Evolutionary conservation across 140 eudicot species (phyloP), one percentile per base, ranked within the genome.

Genomic region (Oenanthe javanica): DNA sequence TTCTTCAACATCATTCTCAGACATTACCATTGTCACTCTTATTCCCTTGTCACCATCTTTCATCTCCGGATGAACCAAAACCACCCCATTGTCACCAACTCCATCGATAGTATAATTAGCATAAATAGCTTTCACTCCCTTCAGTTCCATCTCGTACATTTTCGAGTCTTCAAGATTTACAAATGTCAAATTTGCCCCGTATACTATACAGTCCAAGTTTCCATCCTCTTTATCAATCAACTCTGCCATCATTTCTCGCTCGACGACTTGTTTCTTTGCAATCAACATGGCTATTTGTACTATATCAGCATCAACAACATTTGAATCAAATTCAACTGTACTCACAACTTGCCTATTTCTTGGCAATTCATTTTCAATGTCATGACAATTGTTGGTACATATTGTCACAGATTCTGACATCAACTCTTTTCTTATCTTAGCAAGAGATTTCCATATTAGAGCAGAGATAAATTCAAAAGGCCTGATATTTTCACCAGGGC

Each of bases 181-280:
- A 31, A 90, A 86, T 4, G 95, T 90, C 47, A 88, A 77, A 21
- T 88, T 86, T 18, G 87, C 82, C 14, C 92, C 92, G 49, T 90
- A 90, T 14, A 90, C 63, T 9, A 83, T 19, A 43, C 79, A 80
- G 50, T 90, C 87, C 11, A 19, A 49, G 4, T 77, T 75, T 25
- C 75, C 89, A 11, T 71, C n/a, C 59, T 83, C 85, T 40, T 67
- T n/a, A 9, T 79, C 83, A 70, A 85, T 27, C 45, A 74, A 9
- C 43, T 82, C 79, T 15, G 81, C 86, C 18, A 89, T 79, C 80
- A 51, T 51, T 9, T 52, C 36, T 3, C 73, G 81, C 72, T 87
- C 88, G 1, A 87, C 86, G 14, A 81, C 61, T 19, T 51, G 48
- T n/a, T 84, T 78, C 27, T 73, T 80, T 42, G 81, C 77, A 38